phyloP scores from a whole-genome alignment of 768 basidiomycete species.

The Rubroboletus satanas region DNA sequence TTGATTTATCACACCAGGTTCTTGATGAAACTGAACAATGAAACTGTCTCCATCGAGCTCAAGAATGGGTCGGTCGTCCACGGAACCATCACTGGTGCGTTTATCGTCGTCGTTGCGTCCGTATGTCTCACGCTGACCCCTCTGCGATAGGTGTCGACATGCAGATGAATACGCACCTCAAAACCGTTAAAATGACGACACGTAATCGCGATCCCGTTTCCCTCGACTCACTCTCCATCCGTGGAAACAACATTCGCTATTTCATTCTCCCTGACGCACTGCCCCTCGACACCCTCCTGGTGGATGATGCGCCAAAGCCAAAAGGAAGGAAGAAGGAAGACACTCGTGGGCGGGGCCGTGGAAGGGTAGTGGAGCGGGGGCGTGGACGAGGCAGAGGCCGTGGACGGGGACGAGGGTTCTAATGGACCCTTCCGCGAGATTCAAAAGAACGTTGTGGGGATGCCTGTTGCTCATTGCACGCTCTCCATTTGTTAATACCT shows the following conservation, averaged over 20 bases:
- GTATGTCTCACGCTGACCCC: background rate
- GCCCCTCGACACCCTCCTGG: constrained; percentile 92
- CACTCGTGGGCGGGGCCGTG: constrained; percentile 54
- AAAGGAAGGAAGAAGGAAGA: constrained; percentile 91
- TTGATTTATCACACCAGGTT: constrained; percentile 52
- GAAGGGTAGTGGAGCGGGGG: constrained; percentile 45
- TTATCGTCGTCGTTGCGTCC: background rate
- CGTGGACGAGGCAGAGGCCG: constrained; percentile 56
- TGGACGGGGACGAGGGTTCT: constrained; percentile 45
- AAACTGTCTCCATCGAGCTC: constrained; percentile 96
- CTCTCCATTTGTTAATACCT: constrained; percentile 20
- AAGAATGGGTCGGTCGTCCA: constrained; percentile 96
- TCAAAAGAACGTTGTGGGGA: constrained; percentile 6
- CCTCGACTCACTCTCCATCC: constrained; percentile 88
- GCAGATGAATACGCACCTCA: constrained; percentile 99
- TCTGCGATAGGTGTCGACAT: constrained; percentile 82
- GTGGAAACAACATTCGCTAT: constrained; percentile 96
- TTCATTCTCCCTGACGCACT: constrained; percentile 97
- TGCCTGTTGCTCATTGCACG: background rate
- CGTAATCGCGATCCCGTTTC: constrained; percentile 84
- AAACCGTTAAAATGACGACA: constrained; percentile 95
- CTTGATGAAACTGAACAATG: constrained; percentile 99
- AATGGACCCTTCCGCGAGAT: background rate
- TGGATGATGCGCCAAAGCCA: constrained; percentile 97
- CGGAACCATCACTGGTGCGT: constrained; percentile 92